Percentiles rank a stretch among this genome's conserved stretches.
Conservation (phyloP, 495 filamentous ascomycete genomes). For the Xylaria telfairii region DNA sequence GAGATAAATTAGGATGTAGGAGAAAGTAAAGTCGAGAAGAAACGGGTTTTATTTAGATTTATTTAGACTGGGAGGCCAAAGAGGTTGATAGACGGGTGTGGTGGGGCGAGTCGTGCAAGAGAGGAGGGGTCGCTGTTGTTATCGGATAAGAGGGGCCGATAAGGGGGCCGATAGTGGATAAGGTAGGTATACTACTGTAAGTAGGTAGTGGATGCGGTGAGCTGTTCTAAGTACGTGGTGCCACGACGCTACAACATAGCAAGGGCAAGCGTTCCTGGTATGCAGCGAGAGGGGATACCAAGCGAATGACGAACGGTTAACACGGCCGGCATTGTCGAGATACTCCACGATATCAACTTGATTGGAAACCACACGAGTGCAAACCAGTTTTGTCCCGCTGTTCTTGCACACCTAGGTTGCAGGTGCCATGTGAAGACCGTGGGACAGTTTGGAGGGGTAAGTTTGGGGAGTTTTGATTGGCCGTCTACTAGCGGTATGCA, state of each 20-base stretch:
- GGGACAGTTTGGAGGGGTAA: slow-evolving; percentile 2
- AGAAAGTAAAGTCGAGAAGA: not conserved
- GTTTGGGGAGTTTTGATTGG: not conserved
- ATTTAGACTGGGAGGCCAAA: not conserved
- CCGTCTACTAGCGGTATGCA: slow-evolving; percentile 7
- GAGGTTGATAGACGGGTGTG: not conserved
- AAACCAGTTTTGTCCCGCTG: slow-evolving; percentile 5
- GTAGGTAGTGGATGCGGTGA: slow-evolving; percentile 23
- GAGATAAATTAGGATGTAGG: not conserved
- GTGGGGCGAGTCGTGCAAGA: slow-evolving; percentile 3
- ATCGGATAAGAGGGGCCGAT: slow-evolving; percentile 15
- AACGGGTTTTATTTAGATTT: slow-evolving; percentile 6
- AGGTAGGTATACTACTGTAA: no score
- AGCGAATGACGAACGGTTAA: not conserved
- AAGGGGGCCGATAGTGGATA: not conserved
- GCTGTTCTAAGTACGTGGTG: slow-evolving; percentile 2
- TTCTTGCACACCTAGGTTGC: not conserved
- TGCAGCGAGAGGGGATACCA: not conserved
- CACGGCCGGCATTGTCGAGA: not conserved
- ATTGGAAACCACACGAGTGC: not conserved
- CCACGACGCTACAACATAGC: slow-evolving; percentile 1
- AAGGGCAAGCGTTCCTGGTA: not conserved
- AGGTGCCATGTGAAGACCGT: not conserved
- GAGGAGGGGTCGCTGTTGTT: slow-evolving; percentile 10
- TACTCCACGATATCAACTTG: slow-evolving; percentile 6